Evolutionary conservation across 192 early-diverging fungal genomes (phyloP), one percentile per base, ranked within the genome.

Genomic region (Pilobolus umbonatus): DNA sequence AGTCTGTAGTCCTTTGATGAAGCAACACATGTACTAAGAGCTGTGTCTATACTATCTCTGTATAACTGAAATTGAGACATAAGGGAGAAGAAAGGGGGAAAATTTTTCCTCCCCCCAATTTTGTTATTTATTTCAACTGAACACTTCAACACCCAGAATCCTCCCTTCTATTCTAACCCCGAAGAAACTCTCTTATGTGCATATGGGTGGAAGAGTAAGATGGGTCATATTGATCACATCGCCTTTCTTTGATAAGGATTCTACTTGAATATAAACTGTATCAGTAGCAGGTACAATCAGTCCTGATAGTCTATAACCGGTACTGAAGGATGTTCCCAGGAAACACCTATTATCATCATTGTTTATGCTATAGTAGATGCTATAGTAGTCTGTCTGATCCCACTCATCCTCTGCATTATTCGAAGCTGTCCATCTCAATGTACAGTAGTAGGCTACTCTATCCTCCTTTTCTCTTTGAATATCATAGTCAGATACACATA

Each of bases 271-370:
- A 12, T 54, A 29, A 5, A 35, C 34, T 15, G 5, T 7, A 0
- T 22, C 29, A 1, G 28, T 35, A 5, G 52, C 28, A 5, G 15
- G 19, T 12, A 54, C 10, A 2, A 22, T 42, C 12, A 42, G 12
- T 14, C 52, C 52, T 15, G 52, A 54, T 9, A 54, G 19, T 7
- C 52, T 19, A 14, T 25, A 54, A 9, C 38, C 34, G 14, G n/a
- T 34, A 26, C 52, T 38, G 31, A 54, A 54, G 1, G 52, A 54
- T 2, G 52, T 54, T 10, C 52, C 52, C 19, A 54, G 25, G 24
- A 54, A 54, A 3, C 52, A 15, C 12, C 21, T 29, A 2, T 54
- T 54, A 5, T 21, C 31, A 36, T 35, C 19, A 5, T 49, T 28
- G n/a, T 49, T 28, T 22, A 49, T 28, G 12, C 35, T 34, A 34